Evolutionary conservation across 345 rosid species (phyloP), one percentile per base, ranked within the genome.

Genomic region (Noccaea caerulescens): DNA sequence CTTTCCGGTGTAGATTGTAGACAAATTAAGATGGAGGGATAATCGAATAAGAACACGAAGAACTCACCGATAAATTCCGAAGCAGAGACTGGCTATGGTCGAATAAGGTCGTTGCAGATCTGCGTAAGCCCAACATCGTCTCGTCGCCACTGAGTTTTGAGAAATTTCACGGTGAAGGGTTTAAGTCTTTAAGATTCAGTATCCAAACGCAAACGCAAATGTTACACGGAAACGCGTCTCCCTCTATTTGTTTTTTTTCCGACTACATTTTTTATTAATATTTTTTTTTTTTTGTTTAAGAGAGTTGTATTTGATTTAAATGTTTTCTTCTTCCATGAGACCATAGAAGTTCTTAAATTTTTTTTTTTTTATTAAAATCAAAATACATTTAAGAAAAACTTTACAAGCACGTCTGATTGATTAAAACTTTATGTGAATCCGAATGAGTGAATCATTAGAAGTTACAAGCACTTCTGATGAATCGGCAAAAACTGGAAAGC

Each of bases 401-500:
- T 23, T 23, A 23, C 27, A 23, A 23, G 27, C 27, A 23, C 27
- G n/a, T n/a, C n/a, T n/a, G n/a, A n/a, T n/a, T n/a, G n/a, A n/a
- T n/a, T n/a, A n/a, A n/a, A n/a, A n/a, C n/a, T n/a, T n/a, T n/a
- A n/a, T n/a, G n/a, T n/a, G n/a, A n/a, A n/a, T n/a, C n/a, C n/a
- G n/a, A n/a, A n/a, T n/a, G n/a, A n/a, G n/a, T n/a, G n/a, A n/a
- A n/a, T n/a, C n/a, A n/a, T n/a, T n/a, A n/a, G n/a, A n/a, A n/a
- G n/a, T n/a, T n/a, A n/a, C n/a, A n/a, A n/a, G n/a, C n/a, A n/a
- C n/a, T 23, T 23, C 27, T 23, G 27, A 23, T 23, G 27, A 23
- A 23, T 23, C 27, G 27, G 27, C 27, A 23, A 5, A 41, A 91
- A 98, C 92, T 89, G 97, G 66, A 94, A 89, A 42, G 98, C 97